phyloP scores from a whole-genome alignment of 306 rosid species.

The Clitoria ternatea region DNA sequence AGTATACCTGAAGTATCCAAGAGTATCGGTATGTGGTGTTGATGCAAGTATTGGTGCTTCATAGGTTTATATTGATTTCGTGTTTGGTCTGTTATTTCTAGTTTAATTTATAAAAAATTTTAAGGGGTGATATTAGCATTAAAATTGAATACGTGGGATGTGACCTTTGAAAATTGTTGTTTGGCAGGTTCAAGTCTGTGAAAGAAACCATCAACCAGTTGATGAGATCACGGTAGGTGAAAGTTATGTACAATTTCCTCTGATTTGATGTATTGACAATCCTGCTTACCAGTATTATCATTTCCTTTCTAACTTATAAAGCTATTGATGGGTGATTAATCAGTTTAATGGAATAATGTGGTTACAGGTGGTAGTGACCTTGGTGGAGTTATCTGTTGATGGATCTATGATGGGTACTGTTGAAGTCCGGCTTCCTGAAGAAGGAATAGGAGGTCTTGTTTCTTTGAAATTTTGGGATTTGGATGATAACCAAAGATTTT shows the following conservation, averaged over 20 bases:
- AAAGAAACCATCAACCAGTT: constrained; percentile 94
- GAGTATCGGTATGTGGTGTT: too few species aligned
- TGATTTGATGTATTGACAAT: background rate
- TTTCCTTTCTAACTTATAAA: background rate
- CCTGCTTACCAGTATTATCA: background rate
- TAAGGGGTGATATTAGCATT: background rate
- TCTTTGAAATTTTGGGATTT: constrained; percentile 91
- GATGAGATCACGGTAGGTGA: constrained; percentile 85
- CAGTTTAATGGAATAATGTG: constrained; percentile 23
- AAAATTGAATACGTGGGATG: background rate
- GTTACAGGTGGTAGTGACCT: constrained; percentile 60
- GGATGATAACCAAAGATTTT: constrained; percentile 56
- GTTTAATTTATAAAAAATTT: background rate
- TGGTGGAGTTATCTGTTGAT: constrained; percentile 68
- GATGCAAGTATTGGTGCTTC: too few species aligned
- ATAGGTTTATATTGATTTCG: background rate
- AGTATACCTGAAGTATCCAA: too few species aligned
- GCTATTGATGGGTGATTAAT: constrained; percentile 1
- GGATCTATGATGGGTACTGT: constrained; percentile 88
- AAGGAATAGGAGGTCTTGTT: constrained; percentile 76
- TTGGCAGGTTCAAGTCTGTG: constrained; percentile 87
- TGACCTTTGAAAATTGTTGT: background rate
- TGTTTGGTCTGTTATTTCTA: background rate
- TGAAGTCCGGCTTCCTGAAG: constrained; percentile 81
- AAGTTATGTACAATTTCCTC: constrained; percentile 11